A percentile compares a stretch with the other conserved stretches of the same genome.
These are phyloP conservation scores for Zopfia rhizophila DNA, from an alignment of 2,329 filamentous ascomycete genomes.

Conservation along the genomic window DNA sequence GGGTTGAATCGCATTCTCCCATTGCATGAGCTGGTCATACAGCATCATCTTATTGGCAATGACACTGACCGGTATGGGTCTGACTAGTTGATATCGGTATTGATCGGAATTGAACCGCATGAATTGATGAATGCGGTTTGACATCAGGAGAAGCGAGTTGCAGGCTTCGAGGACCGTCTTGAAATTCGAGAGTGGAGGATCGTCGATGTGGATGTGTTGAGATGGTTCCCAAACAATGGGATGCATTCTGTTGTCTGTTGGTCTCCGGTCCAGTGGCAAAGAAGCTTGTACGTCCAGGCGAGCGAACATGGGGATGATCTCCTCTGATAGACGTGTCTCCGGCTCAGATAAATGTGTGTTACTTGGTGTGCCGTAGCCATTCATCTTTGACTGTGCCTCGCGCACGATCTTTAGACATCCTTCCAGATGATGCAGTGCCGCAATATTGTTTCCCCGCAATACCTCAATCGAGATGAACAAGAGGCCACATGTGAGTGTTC, in stretches of 20 bases:
- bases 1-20: slow-evolving; percentile 18
- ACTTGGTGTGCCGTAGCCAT: slow-evolving; percentile 3
- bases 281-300: slow-evolving; percentile 20
- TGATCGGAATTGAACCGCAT: slow-evolving; percentile 7
- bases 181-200: slow-evolving; percentile 9
- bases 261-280: slow-evolving; percentile 9
- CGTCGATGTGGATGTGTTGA: slow-evolving; percentile 14
- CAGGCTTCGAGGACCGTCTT: slow-evolving; percentile 10
- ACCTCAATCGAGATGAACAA: slow-evolving; percentile 29
- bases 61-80: slow-evolving; percentile 11
- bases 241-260: not conserved
- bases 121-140: slow-evolving; percentile 14
- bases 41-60: slow-evolving; percentile 13
- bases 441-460: slow-evolving; percentile 21
- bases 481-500: slow-evolving; percentile 26
- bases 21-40: slow-evolving; percentile 16
- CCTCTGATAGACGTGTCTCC: slow-evolving; percentile 20
- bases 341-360: slow-evolving; percentile 4
- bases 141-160: slow-evolving; percentile 14
- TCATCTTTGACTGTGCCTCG: slow-evolving; percentile 17
- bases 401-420: slow-evolving; percentile 28
- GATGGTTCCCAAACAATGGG: slow-evolving; percentile 16
- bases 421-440: slow-evolving; percentile 23
- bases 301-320: slow-evolving; percentile 23
- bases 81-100: slow-evolving; percentile 10